Evolutionary conservation across 129 eudicot species (phyloP).

Genomic region (Centrapalus pauciflorus): DNA sequence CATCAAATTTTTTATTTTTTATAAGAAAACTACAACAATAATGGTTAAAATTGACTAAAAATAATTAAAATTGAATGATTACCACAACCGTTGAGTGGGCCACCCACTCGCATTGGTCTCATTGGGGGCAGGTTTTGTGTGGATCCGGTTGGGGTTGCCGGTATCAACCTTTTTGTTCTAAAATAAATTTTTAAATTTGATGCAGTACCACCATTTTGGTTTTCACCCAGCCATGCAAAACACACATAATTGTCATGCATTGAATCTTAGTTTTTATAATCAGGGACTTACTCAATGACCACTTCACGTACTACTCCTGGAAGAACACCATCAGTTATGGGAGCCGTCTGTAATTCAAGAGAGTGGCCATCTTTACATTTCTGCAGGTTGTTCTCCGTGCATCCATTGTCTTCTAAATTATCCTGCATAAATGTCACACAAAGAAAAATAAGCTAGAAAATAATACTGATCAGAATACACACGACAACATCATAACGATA

Average conservation of each 20-base stretch:
- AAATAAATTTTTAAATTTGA: background rate
- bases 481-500: background rate
- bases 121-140: too few relatives aligned
- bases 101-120: too few relatives aligned
- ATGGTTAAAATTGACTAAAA: too few relatives aligned
- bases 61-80: too few relatives aligned
- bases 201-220: too few relatives aligned
- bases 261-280: background rate
- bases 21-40: too few relatives aligned
- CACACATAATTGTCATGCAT: background rate
- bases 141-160: too few relatives aligned
- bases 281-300: conserved; percentile 59
- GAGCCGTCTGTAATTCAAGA: conserved; percentile 84
- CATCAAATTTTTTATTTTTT: too few relatives aligned
- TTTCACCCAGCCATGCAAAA: too few relatives aligned
- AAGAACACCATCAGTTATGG: conserved; percentile 72
- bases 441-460: background rate
- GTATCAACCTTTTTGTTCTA: too few relatives aligned
- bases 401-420: conserved; percentile 7
- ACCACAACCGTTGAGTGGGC: too few relatives aligned
- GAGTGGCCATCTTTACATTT: conserved; percentile 8
- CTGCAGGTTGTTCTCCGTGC: conserved; percentile 13
- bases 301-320: conserved; percentile 87
- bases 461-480: background rate
- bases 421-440: conserved; percentile 35